Base-by-base conservation (phyloP, 306 rosid species). In the Vigna unguiculata region DNA sequence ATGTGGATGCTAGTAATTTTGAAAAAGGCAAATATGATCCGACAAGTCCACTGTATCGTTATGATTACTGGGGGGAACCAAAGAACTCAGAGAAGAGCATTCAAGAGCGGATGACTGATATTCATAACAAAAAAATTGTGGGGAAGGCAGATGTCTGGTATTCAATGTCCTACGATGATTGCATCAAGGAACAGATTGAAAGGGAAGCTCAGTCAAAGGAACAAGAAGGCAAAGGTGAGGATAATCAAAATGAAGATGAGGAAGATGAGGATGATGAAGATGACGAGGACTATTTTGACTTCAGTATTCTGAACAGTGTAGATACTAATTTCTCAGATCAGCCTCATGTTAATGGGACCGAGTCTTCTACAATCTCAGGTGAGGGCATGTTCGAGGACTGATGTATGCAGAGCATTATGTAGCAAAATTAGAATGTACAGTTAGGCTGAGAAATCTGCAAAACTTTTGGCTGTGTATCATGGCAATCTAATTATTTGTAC, bases 61-160 rank as follows among this genome's bases (percentile, higher is more conserved):
- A 88, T 66, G 99, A 92, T 82, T 90, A 92, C 52, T 92, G 99
- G 99, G 99, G 97, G 22, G 99, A 92, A 67, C 99, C 97, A 55
- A 89, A 95, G 87, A 90, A 92, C 82, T 95, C 98, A 14, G 98
- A 95, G 67, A 91, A 92, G 89, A 90, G 97, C 84, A 88, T 85
- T 83, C 90, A 82, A 87, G 89, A 89, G 75, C 73, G 97, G 78
- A 81, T 87, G 88, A 80, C 86, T 0, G 97, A 90, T 58, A 83
- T 84, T 47, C 99, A 92, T 86, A 92, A 92, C 89, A 90, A 89
- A 83, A 69, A 91, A n/a, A 92, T 95, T 16, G 96, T 95, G 69
- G 96, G 97, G 9, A 90, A 89, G 70, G 86, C 95, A 22, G 75
- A 22, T 14, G 87, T 88, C 16, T 89, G 95, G 97, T 89, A 86